A percentile compares a stretch with the other conserved stretches of the same genome.
phyloP scores from a whole-genome alignment of 2,329 filamentous ascomycete species.

The Stagonosporopsis cucurbitacearum region DNA sequence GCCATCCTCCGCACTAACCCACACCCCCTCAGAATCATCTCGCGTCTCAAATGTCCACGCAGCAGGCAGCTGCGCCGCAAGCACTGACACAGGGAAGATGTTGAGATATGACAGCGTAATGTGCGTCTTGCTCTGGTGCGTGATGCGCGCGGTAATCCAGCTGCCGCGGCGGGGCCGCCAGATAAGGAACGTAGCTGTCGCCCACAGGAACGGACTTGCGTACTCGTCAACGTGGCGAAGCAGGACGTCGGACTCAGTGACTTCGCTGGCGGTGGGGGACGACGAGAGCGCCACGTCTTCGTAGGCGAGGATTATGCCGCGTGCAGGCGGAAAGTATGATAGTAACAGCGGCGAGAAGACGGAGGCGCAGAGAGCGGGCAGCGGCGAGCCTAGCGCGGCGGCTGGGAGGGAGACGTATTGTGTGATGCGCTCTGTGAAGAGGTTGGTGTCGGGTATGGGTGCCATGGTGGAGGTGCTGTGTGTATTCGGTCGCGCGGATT shows the following conservation, averaged over 20 bases:
- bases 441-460: constrained; percentile 54
- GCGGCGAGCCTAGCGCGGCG: constrained; percentile 70
- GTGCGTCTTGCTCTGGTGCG: constrained; percentile 86
- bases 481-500: constrained; percentile 25
- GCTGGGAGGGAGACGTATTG: constrained; percentile 80
- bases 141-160: constrained; percentile 80
- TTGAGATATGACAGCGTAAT: constrained; percentile 89
- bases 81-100: constrained; percentile 89
- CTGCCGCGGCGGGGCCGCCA: constrained; percentile 78
- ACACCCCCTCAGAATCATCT: constrained; percentile 66
- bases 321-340: constrained; percentile 75
- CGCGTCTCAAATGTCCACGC: constrained; percentile 74
- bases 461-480: constrained; percentile 31
- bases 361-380: constrained; percentile 74
- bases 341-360: constrained; percentile 77
- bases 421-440: constrained; percentile 79
- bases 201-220: constrained; percentile 84
- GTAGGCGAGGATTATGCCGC: constrained; percentile 78
- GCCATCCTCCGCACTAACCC: constrained; percentile 72
- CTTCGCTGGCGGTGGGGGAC: constrained; percentile 47
- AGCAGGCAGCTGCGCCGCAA: constrained; percentile 74
- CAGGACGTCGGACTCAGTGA: constrained; percentile 11
- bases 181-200: constrained; percentile 84
- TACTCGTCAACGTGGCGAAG: constrained; percentile 66
- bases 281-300: constrained; percentile 71